These are phyloP conservation scores for Macrocystidia cucumis DNA, from an alignment of 1,284 basidiomycete genomes.

Conservation along the genomic window DNA sequence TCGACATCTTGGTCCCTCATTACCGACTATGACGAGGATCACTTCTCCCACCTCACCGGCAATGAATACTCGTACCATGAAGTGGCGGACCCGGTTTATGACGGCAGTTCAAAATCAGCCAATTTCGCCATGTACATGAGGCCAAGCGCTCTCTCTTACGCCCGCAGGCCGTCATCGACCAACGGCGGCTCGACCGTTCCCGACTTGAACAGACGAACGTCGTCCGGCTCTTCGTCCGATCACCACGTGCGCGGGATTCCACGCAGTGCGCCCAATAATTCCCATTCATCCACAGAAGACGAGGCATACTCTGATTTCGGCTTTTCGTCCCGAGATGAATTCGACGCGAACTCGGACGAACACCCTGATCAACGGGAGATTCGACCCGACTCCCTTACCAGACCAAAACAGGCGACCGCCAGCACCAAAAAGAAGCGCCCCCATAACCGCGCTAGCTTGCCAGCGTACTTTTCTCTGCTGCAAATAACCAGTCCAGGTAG, in stretches of 20 bases:
- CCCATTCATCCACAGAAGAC: conserved; percentile 30
- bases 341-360: conserved; percentile 25
- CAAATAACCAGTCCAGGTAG: conserved; percentile 35
- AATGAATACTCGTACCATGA: conserved; percentile 31
- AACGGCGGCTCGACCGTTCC: conserved; percentile 60
- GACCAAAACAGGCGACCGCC: conserved; percentile 21
- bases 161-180: conserved; percentile 62
- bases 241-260: conserved; percentile 36
- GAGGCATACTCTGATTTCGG: conserved; percentile 36
- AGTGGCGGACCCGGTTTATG: conserved; percentile 23
- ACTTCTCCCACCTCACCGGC: conserved; percentile 26
- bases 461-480: conserved; percentile 69
- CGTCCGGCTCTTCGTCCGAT: conserved; percentile 31
- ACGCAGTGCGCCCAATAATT: conserved; percentile 32
- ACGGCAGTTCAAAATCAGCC: conserved; percentile 31
- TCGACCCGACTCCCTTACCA: too few relatives aligned
- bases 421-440: conserved; percentile 40
- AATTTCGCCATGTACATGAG: conserved; percentile 22
- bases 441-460: conserved; percentile 66
- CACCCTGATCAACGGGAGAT: conserved; percentile 18
- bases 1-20: conserved; percentile 52
- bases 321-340: conserved; percentile 27
- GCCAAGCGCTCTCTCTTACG: conserved; percentile 44
- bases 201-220: conserved; percentile 44
- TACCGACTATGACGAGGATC: conserved; percentile 54